These are phyloP conservation scores for sorghum (Sorghum bicolor) DNA, from an alignment of 176 grass and related monocot species.

Conservation along the genomic window DNA sequence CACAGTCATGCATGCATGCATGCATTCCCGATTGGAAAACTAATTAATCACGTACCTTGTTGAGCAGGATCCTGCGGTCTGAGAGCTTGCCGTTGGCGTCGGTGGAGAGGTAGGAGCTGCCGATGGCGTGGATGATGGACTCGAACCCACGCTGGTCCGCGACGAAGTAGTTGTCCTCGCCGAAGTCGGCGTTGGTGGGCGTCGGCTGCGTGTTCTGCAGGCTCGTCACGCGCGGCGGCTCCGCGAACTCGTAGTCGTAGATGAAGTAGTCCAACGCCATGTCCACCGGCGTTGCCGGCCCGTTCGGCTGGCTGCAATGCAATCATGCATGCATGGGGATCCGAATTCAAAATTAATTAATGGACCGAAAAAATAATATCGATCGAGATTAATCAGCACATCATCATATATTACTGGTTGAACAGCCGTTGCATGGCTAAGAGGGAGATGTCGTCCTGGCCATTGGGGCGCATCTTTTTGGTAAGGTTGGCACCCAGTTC, in stretches of 20 bases:
- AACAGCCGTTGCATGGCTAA: conserved; percentile 52
- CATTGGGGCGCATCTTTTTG: conserved; percentile 22
- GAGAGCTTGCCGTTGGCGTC: conserved; percentile 33
- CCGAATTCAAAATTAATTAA: no score
- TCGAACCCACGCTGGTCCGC: conserved; percentile 51
- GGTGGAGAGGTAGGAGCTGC: conserved; percentile 41
- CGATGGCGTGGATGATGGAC: conserved; percentile 48
- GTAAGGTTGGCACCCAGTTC: conserved; percentile 1
- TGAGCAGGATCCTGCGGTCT: conserved; percentile 41
- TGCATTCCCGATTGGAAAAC: no score
- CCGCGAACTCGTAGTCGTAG: conserved; percentile 57
- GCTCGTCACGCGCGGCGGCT: conserved; percentile 63
- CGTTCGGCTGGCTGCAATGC: background rate
- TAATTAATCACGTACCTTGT: no score
- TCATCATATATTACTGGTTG: conserved; percentile 38
- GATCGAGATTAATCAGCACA: no score
- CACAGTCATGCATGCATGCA: no score
- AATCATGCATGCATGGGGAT: background rate
- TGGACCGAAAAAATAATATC: no score
- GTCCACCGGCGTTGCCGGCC: conserved; percentile 34
- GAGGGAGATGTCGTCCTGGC: conserved; percentile 45
- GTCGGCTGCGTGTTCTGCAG: conserved; percentile 52
- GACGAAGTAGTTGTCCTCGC: conserved; percentile 55
- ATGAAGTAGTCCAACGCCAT: conserved; percentile 65
- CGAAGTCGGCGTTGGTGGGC: conserved; percentile 43